Percentiles rank a stretch among this genome's conserved stretches.
phyloP scores from a whole-genome alignment of 2,329 filamentous ascomycete species.

The Claviceps maximensis region DNA sequence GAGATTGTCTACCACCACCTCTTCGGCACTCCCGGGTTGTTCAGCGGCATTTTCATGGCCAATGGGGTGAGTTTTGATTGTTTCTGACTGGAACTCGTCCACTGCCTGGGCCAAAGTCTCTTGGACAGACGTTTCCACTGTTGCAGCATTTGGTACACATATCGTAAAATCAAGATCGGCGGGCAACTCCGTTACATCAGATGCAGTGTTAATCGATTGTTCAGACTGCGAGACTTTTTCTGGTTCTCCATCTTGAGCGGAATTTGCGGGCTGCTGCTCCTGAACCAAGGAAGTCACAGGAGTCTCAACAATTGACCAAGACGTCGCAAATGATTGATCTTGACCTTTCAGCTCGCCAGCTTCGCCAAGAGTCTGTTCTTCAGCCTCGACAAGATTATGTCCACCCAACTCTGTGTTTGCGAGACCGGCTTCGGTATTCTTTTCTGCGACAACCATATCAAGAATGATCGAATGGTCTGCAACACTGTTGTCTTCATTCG shows the following conservation, averaged over 20 bases:
- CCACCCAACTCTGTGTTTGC: background rate
- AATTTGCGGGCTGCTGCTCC: background rate
- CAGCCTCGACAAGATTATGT: background rate
- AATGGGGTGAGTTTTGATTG: background rate
- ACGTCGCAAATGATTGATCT: background rate
- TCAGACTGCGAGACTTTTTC: background rate
- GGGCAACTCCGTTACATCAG: background rate
- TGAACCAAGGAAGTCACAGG: background rate
- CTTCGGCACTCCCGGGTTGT: background rate
- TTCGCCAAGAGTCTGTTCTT: background rate
- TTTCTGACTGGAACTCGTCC: background rate
- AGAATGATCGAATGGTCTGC: background rate
- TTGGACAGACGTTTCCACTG: background rate
- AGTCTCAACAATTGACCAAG: background rate
- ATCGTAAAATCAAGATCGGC: background rate
- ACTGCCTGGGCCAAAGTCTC: background rate
- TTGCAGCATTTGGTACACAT: background rate
- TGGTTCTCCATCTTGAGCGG: background rate
- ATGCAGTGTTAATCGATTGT: background rate
- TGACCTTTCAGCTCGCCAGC: background rate
- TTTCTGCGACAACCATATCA: background rate
- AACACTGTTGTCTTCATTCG: background rate
- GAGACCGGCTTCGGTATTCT: background rate
- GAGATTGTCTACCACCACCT: background rate
- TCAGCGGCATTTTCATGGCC: no score